Percentiles rank a stretch among this genome's conserved stretches.
Evolutionary conservation across 768 basidiomycete species (phyloP).

Genomic region (Mycena indigotica): DNA sequence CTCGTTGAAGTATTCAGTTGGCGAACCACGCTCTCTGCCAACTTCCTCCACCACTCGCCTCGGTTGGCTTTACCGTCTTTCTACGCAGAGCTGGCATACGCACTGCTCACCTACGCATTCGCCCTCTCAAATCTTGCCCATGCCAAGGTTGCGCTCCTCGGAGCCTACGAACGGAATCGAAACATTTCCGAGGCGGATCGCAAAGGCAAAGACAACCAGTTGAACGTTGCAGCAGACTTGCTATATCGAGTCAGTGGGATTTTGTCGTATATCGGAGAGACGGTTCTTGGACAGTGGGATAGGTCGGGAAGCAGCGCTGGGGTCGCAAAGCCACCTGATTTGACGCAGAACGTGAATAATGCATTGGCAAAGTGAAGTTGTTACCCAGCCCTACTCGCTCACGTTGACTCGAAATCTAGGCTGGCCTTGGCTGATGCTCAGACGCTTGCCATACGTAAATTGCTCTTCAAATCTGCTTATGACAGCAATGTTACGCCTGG

Average conservation of each 20-base stretch:
- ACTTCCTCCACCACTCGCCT: conserved; percentile 65
- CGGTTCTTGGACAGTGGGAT: conserved; percentile 72
- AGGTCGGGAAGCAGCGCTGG: conserved; percentile 35
- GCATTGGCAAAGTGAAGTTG: conserved; percentile 79
- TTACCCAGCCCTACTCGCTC: too few relatives aligned
- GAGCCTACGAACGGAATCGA: conserved; percentile 78
- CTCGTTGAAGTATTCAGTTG: conserved; percentile 81
- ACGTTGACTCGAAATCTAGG: conserved; percentile 41
- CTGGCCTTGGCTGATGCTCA: conserved; percentile 90
- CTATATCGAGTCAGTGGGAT: conserved; percentile 84
- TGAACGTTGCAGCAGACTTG: conserved; percentile 81
- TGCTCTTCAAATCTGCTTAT: conserved; percentile 81
- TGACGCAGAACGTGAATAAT: conserved; percentile 71
- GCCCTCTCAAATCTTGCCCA: conserved; percentile 83
- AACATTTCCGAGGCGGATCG: conserved; percentile 74
- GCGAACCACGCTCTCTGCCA: conserved; percentile 82
- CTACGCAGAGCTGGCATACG: conserved; percentile 79
- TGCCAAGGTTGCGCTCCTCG: conserved; percentile 68
- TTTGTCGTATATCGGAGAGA: conserved; percentile 72
- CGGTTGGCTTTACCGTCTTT: conserved; percentile 67
- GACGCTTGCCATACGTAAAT: conserved; percentile 86
- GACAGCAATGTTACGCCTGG: conserved; percentile 83
- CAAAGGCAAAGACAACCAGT: conserved; percentile 79
- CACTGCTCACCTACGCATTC: conserved; percentile 82
- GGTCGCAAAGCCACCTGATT: conserved; percentile 69